Conservation (phyloP, 352 stramenopile species). For the Phytophthora agathidicida region DNA sequence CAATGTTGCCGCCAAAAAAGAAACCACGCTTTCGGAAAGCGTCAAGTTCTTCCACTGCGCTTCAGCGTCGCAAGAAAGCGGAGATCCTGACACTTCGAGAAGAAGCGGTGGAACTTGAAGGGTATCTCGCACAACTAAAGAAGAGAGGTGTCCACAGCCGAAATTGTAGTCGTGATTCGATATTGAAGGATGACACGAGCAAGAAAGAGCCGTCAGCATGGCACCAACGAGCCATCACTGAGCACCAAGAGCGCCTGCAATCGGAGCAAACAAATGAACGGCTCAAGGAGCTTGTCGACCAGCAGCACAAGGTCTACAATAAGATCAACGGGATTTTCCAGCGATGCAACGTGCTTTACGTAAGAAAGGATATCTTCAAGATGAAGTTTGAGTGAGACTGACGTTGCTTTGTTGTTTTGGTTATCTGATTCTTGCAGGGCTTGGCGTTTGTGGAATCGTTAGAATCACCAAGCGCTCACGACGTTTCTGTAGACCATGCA, state of each 20-base stretch:
- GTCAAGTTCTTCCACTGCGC: conserved; percentile 12
- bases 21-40: neutral
- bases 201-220: neutral
- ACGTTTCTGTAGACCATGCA: neutral
- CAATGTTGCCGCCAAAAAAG: neutral
- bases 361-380: conserved; percentile 2
- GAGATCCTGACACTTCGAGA: conserved; percentile 21
- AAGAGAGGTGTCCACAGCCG: too few relatives aligned
- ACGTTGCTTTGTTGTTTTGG: neutral
- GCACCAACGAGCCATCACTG: conserved; percentile 5
- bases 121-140: conserved; percentile 17
- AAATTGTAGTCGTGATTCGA: too few relatives aligned
- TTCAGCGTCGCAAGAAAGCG: conserved; percentile 16
- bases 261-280: conserved; percentile 22
- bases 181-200: too few relatives aligned
- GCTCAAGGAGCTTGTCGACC: conserved; percentile 12
- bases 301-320: conserved; percentile 13
- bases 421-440: too few relatives aligned
- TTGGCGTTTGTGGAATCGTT: neutral
- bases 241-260: conserved; percentile 14
- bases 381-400: neutral
- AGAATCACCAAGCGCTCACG: neutral
- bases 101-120: conserved; percentile 12
- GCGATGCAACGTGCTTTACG: neutral
- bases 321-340: neutral